These are phyloP conservation scores for Amanita polypyramis DNA, from an alignment of 768 basidiomycete species.

Conservation along the genomic window DNA sequence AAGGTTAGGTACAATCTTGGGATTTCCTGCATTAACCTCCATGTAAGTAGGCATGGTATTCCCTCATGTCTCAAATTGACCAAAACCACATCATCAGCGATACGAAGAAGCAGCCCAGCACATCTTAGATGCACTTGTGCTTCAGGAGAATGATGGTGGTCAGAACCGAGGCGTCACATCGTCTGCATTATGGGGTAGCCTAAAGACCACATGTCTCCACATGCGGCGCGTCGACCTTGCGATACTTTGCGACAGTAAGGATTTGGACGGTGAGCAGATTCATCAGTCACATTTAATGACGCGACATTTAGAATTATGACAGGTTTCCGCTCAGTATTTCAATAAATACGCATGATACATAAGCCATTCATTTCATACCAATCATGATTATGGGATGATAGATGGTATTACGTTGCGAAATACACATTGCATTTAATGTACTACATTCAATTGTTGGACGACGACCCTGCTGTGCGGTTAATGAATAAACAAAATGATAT, in stretches of 20 bases:
- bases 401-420: slow-evolving; percentile 7
- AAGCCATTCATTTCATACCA: background rate
- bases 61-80: slow-evolving; percentile 4
- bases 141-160: slow-evolving; percentile 80
- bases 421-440: background rate
- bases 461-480: background rate
- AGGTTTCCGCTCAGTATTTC: slow-evolving; percentile 24
- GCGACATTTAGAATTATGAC: background rate
- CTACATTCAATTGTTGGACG: slow-evolving; percentile 2
- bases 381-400: slow-evolving; percentile 12
- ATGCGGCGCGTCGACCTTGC: slow-evolving; percentile 73
- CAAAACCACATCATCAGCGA: slow-evolving; percentile 32
- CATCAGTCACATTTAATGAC: background rate
- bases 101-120: slow-evolving; percentile 83
- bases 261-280: slow-evolving; percentile 46
- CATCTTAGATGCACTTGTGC: slow-evolving; percentile 77
- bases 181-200: slow-evolving; percentile 76
- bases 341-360: slow-evolving; percentile 4
- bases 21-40: slow-evolving; percentile 83
- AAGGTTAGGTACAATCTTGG: slow-evolving; percentile 76
- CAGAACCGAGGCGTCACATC: slow-evolving; percentile 65
- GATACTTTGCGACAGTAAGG: slow-evolving; percentile 55
- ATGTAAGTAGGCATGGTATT: slow-evolving; percentile 33
- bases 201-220: slow-evolving; percentile 75
- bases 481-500: background rate